Percentiles rank a stretch among this genome's conserved stretches.
These are phyloP conservation scores for Suillus occidentalis DNA, from an alignment of 768 basidiomycete species.

Conservation along the genomic window DNA sequence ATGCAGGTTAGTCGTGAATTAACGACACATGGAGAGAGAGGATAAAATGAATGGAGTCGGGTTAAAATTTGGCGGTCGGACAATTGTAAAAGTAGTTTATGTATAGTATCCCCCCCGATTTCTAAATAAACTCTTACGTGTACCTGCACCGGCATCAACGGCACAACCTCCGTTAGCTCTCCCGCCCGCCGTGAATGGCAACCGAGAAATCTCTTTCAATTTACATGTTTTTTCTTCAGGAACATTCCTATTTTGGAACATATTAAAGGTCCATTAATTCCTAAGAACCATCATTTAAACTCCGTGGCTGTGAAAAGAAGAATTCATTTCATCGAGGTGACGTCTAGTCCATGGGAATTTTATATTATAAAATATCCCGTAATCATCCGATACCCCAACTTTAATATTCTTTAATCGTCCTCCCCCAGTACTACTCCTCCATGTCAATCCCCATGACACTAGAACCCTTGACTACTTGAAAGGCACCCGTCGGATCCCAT, in stretches of 20 bases:
- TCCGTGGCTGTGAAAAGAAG: slow-evolving; percentile 16
- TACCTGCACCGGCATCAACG: background rate
- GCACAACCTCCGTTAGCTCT: background rate
- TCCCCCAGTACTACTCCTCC: too few relatives aligned
- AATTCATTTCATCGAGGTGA: slow-evolving; percentile 6
- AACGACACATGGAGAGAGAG: slow-evolving; percentile 16
- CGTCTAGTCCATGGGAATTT: slow-evolving; percentile 8
- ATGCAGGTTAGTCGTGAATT: slow-evolving; percentile 14
- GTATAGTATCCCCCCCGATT: background rate
- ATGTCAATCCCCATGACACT: too few relatives aligned
- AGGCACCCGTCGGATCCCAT: background rate
- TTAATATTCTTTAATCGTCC: background rate
- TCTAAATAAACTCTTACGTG: slow-evolving; percentile 6
- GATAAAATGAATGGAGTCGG: background rate
- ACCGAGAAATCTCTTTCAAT: slow-evolving; percentile 3
- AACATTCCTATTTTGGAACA: slow-evolving; percentile 1
- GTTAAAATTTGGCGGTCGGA: slow-evolving; percentile 4
- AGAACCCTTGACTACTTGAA: background rate
- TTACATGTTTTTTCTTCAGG: slow-evolving; percentile 1
- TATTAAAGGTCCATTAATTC: slow-evolving; percentile 15
- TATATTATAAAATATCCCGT: too few relatives aligned
- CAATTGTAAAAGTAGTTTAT: background rate
- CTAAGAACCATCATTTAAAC: slow-evolving; percentile 7
- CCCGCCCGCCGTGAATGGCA: slow-evolving; percentile 3
- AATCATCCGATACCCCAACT: slow-evolving; percentile 1